Conservation (phyloP, 2,329 filamentous ascomycete species). For the Zelopaecilomyces penicillatus region DNA sequence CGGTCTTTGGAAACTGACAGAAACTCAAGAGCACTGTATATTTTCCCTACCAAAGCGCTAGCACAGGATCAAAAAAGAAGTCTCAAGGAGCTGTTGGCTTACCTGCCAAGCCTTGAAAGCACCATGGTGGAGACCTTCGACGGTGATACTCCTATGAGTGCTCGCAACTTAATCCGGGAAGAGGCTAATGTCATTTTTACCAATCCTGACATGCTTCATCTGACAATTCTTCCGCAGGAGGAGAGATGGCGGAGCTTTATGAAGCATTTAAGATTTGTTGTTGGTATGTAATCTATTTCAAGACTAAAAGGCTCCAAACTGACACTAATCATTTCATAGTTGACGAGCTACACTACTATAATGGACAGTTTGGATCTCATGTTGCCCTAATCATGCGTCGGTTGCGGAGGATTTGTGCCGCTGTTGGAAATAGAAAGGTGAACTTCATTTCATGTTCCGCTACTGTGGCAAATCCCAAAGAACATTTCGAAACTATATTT, state of each 20-base stretch:
- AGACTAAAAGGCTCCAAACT: not conserved
- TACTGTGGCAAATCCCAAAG: conserved; percentile 83
- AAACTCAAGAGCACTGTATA: conserved; percentile 83
- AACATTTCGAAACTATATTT: conserved; percentile 93
- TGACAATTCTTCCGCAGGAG: conserved; percentile 89
- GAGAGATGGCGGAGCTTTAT: conserved; percentile 80
- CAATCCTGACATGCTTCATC: conserved; percentile 95
- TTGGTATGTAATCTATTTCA: conserved; percentile 37
- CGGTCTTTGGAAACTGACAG: conserved; percentile 73
- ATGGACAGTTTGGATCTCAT: conserved; percentile 87
- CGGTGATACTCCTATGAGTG: conserved; percentile 79
- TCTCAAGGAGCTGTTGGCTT: conserved; percentile 73
- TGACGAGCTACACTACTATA: conserved; percentile 92
- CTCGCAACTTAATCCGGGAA: conserved; percentile 73
- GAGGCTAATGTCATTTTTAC: conserved; percentile 92
- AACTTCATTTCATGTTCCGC: conserved; percentile 95
- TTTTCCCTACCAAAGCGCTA: conserved; percentile 94
- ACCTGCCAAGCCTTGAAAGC: conserved; percentile 68
- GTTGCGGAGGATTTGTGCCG: conserved; percentile 77
- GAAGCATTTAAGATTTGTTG: conserved; percentile 83
- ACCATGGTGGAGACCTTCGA: conserved; percentile 88
- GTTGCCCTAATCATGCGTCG: conserved; percentile 92
- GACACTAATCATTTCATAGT: conserved; percentile 31
- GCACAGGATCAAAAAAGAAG: conserved; percentile 91
- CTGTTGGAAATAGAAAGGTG: conserved; percentile 75